Evolutionary conservation across 331 rosid genomes (phyloP).

Genomic region (Rhamnella rubrinervis): DNA sequence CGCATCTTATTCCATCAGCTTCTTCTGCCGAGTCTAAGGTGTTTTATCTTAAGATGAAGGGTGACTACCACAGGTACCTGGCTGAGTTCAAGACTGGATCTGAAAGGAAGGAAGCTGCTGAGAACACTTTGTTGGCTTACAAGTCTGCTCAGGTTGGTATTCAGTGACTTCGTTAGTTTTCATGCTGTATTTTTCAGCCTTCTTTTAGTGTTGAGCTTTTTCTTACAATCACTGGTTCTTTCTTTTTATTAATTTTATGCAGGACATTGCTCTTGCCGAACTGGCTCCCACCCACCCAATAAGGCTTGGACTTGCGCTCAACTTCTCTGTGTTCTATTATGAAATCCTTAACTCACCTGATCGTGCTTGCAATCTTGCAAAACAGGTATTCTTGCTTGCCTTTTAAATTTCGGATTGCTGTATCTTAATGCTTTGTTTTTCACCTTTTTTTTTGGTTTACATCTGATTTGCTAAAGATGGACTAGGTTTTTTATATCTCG

Average conservation of each 20-base stretch:
- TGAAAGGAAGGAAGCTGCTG: slow-evolving; percentile 91
- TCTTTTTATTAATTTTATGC: slow-evolving; percentile 13
- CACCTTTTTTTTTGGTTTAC: too few relatives aligned
- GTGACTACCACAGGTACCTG: slow-evolving; percentile 91
- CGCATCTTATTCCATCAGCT: slow-evolving; percentile 86
- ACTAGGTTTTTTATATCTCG: too few relatives aligned
- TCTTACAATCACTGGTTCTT: slow-evolving; percentile 4
- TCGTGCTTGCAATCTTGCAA: slow-evolving; percentile 96
- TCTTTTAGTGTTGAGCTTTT: neutral
- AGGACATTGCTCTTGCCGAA: slow-evolving; percentile 87
- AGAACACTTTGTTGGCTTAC: slow-evolving; percentile 90
- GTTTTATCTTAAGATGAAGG: slow-evolving; percentile 92
- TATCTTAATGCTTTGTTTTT: neutral
- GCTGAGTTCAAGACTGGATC: slow-evolving; percentile 89
- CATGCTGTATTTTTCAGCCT: neutral
- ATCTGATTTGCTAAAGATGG: too few relatives aligned
- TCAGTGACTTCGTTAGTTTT: neutral
- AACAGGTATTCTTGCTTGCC: slow-evolving; percentile 53
- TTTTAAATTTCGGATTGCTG: neutral
- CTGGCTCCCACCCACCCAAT: slow-evolving; percentile 92
- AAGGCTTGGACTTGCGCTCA: slow-evolving; percentile 95
- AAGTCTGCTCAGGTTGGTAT: slow-evolving; percentile 85
- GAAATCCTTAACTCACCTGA: slow-evolving; percentile 97
- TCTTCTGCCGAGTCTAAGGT: slow-evolving; percentile 76
- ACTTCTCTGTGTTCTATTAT: slow-evolving; percentile 93